Percentiles rank a stretch among this genome's conserved stretches.
These are phyloP conservation scores for Paragyromitra xinjiangensis DNA, from an alignment of 495 filamentous ascomycete genomes.

Conservation along the genomic window DNA sequence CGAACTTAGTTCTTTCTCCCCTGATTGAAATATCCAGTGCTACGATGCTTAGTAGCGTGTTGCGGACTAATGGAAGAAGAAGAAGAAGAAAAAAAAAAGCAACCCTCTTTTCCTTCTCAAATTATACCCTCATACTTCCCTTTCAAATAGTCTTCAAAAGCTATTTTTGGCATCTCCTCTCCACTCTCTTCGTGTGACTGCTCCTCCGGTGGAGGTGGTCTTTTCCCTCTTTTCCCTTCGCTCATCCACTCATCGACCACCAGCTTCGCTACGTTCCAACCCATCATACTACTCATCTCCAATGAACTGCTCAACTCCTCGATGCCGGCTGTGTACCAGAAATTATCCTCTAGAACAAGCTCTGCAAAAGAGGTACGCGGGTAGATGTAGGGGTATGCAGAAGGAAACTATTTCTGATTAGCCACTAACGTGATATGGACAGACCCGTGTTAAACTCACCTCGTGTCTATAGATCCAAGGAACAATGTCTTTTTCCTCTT, in stretches of 20 bases:
- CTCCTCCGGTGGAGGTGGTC: constrained; percentile 15
- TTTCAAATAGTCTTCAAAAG: not conserved
- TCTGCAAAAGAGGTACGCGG: constrained; percentile 87
- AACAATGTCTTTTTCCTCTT: constrained; percentile 61
- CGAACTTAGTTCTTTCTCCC: not conserved
- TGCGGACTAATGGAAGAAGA: not conserved
- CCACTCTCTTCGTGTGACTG: not conserved
- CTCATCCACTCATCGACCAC: constrained; percentile 70
- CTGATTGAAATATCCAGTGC: not conserved
- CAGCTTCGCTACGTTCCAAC: constrained; percentile 85
- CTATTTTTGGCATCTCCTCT: not conserved
- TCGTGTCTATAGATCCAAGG: constrained; percentile 79
- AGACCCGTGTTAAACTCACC: constrained; percentile 62
- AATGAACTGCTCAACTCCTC: constrained; percentile 94
- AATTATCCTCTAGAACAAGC: constrained; percentile 67
- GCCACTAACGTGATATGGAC: not conserved
- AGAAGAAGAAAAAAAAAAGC: not conserved
- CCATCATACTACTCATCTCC: constrained; percentile 93
- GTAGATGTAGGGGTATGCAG: constrained; percentile 81
- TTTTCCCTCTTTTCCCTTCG: constrained; percentile 49
- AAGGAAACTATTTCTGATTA: constrained; percentile 62
- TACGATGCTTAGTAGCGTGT: not conserved
- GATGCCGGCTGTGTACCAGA: constrained; percentile 93
- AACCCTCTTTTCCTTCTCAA: not conserved
- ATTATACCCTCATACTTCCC: constrained; percentile 3